Conservation (phyloP, 2,329 filamentous ascomycete species). For the Fusarium caatingaense region DNA sequence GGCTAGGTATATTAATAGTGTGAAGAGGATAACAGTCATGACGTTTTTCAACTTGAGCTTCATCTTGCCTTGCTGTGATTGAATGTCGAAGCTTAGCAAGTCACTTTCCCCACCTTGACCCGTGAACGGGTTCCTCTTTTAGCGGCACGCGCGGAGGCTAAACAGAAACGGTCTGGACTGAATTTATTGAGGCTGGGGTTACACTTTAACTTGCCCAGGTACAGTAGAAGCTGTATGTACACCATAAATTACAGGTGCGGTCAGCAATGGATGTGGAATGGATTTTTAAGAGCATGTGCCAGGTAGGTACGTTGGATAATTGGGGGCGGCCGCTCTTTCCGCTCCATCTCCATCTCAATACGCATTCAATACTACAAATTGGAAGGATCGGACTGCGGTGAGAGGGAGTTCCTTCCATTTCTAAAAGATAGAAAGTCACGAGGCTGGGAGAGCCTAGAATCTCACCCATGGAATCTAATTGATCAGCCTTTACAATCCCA, state of each 20-base stretch:
- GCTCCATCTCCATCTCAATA: neutral
- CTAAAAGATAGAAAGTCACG: slow-evolving; percentile 26
- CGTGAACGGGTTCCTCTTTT: slow-evolving; percentile 20
- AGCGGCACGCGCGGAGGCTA: slow-evolving; percentile 15
- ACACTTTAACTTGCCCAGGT: neutral
- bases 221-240: neutral
- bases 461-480: neutral
- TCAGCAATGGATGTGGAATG: neutral
- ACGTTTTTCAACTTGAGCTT: neutral
- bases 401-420: neutral
- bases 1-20: neutral
- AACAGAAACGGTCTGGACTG: slow-evolving; percentile 1
- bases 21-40: neutral
- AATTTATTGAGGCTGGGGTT: slow-evolving; percentile 3
- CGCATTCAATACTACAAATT: neutral
- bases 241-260: neutral
- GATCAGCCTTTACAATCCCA: neutral
- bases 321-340: slow-evolving; percentile 14
- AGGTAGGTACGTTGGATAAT: neutral
- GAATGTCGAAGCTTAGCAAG: neutral
- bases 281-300: neutral
- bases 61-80: slow-evolving; percentile 14
- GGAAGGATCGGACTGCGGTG: slow-evolving; percentile 22
- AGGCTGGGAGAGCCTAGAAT: slow-evolving; percentile 23
- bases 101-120: slow-evolving; percentile 2